Evolutionary conservation across 495 filamentous ascomycete species (phyloP).

Genomic region (Neurospora sp.): DNA sequence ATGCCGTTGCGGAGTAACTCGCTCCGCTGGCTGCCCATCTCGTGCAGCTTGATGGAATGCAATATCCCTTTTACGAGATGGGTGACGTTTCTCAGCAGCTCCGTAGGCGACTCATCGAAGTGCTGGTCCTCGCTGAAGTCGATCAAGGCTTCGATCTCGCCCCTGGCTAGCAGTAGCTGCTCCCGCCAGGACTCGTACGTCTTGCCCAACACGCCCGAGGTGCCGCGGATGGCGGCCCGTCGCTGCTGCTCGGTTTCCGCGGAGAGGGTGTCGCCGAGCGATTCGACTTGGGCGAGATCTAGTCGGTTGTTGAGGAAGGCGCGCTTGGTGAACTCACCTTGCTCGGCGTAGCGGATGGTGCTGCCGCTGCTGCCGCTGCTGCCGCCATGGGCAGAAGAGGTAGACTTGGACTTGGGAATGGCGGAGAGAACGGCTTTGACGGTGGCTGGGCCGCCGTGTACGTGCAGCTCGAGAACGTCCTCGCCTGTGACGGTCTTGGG

Average conservation of each 20-base stretch:
- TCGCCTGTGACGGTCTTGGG: slow-evolving; percentile 86
- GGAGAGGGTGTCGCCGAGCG: slow-evolving; percentile 71
- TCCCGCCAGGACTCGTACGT: slow-evolving; percentile 81
- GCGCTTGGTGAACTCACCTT: slow-evolving; percentile 89
- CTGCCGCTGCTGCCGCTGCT: too few species aligned
- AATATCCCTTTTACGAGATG: slow-evolving; percentile 49
- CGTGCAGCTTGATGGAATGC: slow-evolving; percentile 53
- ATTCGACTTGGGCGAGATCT: slow-evolving; percentile 88
- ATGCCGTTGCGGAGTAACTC: slow-evolving; percentile 84
- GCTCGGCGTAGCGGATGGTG: slow-evolving; percentile 78
- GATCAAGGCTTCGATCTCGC: slow-evolving; percentile 89
- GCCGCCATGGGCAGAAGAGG: too few species aligned
- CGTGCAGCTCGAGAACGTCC: slow-evolving; percentile 83
- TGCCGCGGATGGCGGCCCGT: slow-evolving; percentile 70
- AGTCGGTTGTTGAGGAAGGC: slow-evolving; percentile 83
- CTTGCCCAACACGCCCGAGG: slow-evolving; percentile 56
- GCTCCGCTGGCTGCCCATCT: slow-evolving; percentile 66
- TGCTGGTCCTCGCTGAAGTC: slow-evolving; percentile 97
- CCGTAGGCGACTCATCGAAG: slow-evolving; percentile 77
- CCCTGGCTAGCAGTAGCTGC: slow-evolving; percentile 67
- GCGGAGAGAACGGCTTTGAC: slow-evolving; percentile 75
- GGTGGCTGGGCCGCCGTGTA: slow-evolving; percentile 86
- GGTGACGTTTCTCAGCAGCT: slow-evolving; percentile 59
- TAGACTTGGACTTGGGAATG: slow-evolving; percentile 40
- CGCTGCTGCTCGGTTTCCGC: slow-evolving; percentile 94